A percentile compares a stretch with the other conserved stretches of the same genome.
Evolutionary conservation across 169 alveolate genomes (phyloP).

Genomic region (Pseudocohnilembus persalinus): DNA sequence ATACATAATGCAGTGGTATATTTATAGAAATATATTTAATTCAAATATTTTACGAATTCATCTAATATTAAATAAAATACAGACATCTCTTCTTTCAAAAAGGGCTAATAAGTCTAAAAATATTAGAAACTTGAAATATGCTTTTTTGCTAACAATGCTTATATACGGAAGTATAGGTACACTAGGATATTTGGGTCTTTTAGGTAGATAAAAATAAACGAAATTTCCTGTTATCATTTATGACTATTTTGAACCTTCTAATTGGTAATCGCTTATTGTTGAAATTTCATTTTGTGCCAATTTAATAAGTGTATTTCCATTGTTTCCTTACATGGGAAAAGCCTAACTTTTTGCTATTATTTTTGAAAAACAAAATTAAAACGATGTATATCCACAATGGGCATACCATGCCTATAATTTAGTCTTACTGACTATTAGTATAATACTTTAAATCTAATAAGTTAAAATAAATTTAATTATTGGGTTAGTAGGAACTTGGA

Average conservation of each 20-base stretch:
- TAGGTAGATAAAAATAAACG: background rate
- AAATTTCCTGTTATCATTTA: background rate
- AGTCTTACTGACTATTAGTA: background rate
- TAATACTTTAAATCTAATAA: no score
- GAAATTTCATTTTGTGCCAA: background rate
- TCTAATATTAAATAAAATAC: no score
- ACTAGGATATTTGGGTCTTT: background rate
- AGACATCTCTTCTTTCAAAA: background rate
- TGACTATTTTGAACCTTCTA: background rate
- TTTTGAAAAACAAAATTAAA: background rate
- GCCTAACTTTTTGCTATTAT: background rate
- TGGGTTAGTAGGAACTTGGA: background rate
- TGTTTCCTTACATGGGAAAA: background rate
- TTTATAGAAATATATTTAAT: background rate
- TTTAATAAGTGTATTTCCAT: background rate
- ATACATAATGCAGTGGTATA: background rate
- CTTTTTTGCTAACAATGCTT: no score
- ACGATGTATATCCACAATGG: background rate
- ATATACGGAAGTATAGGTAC: background rate
- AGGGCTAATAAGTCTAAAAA: background rate
- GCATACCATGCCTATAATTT: no score
- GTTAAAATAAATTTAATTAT: no score
- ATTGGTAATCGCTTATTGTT: background rate
- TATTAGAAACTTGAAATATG: background rate
- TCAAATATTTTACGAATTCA: background rate